A percentile compares a stretch with the other conserved stretches of the same genome.
phyloP scores from a whole-genome alignment of 257 asterid species.

The Schizonepeta tenuifolia region DNA sequence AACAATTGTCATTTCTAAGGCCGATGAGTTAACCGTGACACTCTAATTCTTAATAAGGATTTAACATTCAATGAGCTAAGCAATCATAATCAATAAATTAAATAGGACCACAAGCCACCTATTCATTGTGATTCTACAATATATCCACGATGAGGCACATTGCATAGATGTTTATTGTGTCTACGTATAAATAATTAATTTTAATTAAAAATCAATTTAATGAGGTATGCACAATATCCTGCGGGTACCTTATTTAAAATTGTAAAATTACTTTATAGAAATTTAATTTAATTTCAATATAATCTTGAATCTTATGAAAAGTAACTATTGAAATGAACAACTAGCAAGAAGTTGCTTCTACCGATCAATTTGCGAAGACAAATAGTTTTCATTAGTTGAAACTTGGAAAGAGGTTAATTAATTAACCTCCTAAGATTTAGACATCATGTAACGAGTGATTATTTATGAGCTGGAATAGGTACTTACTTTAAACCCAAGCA shows the following conservation, averaged over 20 bases:
- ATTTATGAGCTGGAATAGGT: conserved; percentile 16
- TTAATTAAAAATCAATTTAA: too few relatives aligned
- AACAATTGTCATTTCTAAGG: not conserved
- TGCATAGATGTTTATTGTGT: too few relatives aligned
- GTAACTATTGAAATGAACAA: too few relatives aligned
- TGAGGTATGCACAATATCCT: too few relatives aligned
- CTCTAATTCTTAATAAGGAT: not conserved
- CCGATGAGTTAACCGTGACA: conserved; percentile 7
- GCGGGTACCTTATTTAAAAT: too few relatives aligned
- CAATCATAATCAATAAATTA: conserved; percentile 15
- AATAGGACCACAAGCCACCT: not conserved
- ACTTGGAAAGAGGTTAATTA: not conserved
- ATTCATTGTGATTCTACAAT: conserved; percentile 3
- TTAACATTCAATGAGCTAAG: conserved; percentile 19
- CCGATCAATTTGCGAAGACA: not conserved
- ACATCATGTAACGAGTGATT: not conserved
- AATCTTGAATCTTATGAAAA: too few relatives aligned
- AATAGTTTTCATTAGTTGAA: not conserved
- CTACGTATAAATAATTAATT: too few relatives aligned
- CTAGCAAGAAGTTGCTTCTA: not conserved
- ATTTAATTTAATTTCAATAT: too few relatives aligned
- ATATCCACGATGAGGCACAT: too few relatives aligned
- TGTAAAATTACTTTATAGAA: too few relatives aligned
- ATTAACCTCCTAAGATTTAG: not conserved
- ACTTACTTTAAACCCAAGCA: conserved; percentile 30